Conservation (phyloP, 306 rosid species). For the Arachis stenosperma region DNA sequence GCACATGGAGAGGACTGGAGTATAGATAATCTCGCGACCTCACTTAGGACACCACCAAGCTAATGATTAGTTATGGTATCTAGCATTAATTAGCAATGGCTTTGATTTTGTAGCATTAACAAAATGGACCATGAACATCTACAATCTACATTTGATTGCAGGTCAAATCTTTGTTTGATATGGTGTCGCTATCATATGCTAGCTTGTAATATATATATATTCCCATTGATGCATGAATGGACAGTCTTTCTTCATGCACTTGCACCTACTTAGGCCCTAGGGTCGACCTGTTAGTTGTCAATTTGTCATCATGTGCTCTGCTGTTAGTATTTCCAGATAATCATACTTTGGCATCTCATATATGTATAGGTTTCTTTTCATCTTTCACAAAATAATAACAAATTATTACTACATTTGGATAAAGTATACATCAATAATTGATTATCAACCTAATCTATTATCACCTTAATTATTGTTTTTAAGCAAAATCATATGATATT, state of each 20-base stretch:
- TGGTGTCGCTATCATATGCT: conserved; percentile 48
- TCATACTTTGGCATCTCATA: too few species aligned
- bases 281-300: conserved; percentile 25
- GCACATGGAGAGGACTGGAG: conserved; percentile 68
- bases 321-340: conserved; percentile 2
- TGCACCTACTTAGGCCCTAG: too few species aligned
- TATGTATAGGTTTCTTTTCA: too few species aligned
- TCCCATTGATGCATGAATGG: conserved; percentile 37
- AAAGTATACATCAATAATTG: too few species aligned
- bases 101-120: conserved; percentile 47
- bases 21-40: conserved; percentile 27
- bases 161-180: conserved; percentile 57
- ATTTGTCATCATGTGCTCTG: conserved; percentile 18
- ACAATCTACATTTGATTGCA: conserved; percentile 40
- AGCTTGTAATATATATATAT: conserved; percentile 42
- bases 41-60: conserved; percentile 66
- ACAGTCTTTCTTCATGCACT: too few species aligned
- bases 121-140: neutral
- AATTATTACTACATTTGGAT: neutral
- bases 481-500: too few species aligned
- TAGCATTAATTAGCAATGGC: conserved; percentile 26
- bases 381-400: neutral
- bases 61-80: conserved; percentile 64
- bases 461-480: too few species aligned
- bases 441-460: too few species aligned